Base-by-base conservation (phyloP, 176 grass and related monocot genomes). In the Rhynchospora tenuis region DNA sequence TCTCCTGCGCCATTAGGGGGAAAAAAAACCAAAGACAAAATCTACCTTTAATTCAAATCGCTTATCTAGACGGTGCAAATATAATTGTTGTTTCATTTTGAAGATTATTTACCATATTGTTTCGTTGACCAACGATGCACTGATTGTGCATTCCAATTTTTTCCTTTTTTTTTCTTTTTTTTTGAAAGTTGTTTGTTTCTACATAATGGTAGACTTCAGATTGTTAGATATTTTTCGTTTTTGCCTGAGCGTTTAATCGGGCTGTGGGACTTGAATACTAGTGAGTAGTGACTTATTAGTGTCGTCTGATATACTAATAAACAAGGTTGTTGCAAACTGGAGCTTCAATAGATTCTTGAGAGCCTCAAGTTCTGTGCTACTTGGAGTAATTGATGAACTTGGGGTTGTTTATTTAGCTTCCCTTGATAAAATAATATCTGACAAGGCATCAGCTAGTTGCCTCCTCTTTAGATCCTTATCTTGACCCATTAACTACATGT, bases 151-250 rank as follows among this genome's bases (percentile, higher is more conserved):
- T n/a, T n/a, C n/a, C n/a, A n/a, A n/a, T n/a, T n/a, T n/a, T n/a
- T n/a, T n/a, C n/a, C n/a, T n/a, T n/a, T n/a, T n/a, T n/a, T n/a
- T n/a, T n/a, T n/a, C n/a, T n/a, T n/a, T n/a, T n/a, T n/a, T n/a
- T n/a, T n/a, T n/a, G n/a, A n/a, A n/a, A n/a, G n/a, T n/a, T n/a
- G n/a, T n/a, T n/a, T n/a, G n/a, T n/a, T 73, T 86, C 61, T 88
- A 60, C 76, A 60, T 86, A 91, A 67, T 95, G 92, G 95, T 86
- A 14, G 95, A 98, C 79, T 93, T 93, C 52, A 92, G 93, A 84
- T 87, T 98, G 74, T 95, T 91, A 84, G 92, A 93, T 81, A 79
- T 85, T 55, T 93, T 91, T 91, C 89, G 95, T 84, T 83, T 88
- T 63, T 95, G 89, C 79, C 93, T 98, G 71, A 84, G 64, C 14